Evolutionary conservation across 306 rosid species (phyloP), one percentile per base, ranked within the genome.

Genomic region (Astragalus membranaceus): DNA sequence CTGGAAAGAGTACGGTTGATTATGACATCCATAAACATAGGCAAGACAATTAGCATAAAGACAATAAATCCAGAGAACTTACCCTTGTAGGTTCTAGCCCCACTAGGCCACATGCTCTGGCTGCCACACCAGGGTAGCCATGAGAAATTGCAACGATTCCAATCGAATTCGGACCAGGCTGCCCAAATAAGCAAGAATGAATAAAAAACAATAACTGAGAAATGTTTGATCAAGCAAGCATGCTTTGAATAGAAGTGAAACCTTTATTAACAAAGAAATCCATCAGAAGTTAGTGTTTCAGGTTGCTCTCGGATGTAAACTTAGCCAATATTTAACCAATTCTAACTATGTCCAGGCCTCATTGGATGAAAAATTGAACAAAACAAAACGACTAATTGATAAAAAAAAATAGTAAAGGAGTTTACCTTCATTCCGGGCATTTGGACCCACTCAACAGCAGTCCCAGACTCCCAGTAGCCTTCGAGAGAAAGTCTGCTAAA

Each of bases 361-460:
- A 29, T 71, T 53, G 6, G 3, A 8, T 3, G 8, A 52, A 67
- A 39, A 67, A 17, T 16, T 3, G 16, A 42, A 68, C 20, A 59
- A 52, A n/a, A n/a, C 33, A 59, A 47, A 66, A 72, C 5, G 67
- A 76, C 29, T 64, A 56, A 42, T 35, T 56, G 14, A 13, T 44
- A 15, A 62, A 35, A 4, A 4, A 66, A n/a, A n/a, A n/a, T 12
- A 23, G 13, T 5, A 5, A 36, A 41, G 42, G 68, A 47, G 55
- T 43, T 11, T 70, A 92, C 98, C 98, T 92, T 92, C 98, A 92
- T 92, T 92, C 98, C 98, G 90, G 96, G 98, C 96, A 92, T 92
- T 88, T 92, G 98, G 96, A 92, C 98, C 98, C 96, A 92, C 98
- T 92, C 96, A 48, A 92, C 98, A 62, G 98, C 98, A n/a, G n/a